Conservation (phyloP, 179 eudicot genomes). For the Heliamphora pulchella region DNA sequence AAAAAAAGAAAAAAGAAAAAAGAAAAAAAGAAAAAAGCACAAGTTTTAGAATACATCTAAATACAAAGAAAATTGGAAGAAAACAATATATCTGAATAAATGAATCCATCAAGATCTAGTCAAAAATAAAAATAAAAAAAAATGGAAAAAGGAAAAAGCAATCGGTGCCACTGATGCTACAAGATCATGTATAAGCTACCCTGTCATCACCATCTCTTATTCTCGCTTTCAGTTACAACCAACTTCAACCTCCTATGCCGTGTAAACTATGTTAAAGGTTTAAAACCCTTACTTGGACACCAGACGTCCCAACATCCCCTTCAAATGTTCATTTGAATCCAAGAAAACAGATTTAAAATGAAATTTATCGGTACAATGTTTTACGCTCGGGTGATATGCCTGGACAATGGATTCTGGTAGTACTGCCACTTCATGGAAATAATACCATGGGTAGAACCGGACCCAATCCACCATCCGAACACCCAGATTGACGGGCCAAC, state of each 20-base stretch:
- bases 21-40: too few relatives aligned
- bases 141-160: not conserved
- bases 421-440: not conserved
- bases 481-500: too few relatives aligned
- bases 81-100: not conserved
- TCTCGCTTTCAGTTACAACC: too few relatives aligned
- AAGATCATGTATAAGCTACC: not conserved
- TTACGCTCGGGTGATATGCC: not conserved
- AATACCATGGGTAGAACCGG: too few relatives aligned
- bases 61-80: not conserved
- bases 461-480: too few relatives aligned
- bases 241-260: too few relatives aligned
- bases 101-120: not conserved
- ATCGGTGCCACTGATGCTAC: not conserved
- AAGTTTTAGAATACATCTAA: not conserved
- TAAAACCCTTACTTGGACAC: not conserved
- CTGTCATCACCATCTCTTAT: not conserved
- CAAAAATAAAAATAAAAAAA: too few relatives aligned
- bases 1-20: too few relatives aligned
- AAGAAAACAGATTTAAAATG: not conserved
- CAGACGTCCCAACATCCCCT: not conserved
- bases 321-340: not conserved
- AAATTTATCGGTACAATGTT: not conserved
- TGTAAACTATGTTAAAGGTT: too few relatives aligned
- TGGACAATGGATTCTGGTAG: not conserved